phyloP scores from a whole-genome alignment of 805 yeast species.

The Cyberlindnera sargentensis region DNA sequence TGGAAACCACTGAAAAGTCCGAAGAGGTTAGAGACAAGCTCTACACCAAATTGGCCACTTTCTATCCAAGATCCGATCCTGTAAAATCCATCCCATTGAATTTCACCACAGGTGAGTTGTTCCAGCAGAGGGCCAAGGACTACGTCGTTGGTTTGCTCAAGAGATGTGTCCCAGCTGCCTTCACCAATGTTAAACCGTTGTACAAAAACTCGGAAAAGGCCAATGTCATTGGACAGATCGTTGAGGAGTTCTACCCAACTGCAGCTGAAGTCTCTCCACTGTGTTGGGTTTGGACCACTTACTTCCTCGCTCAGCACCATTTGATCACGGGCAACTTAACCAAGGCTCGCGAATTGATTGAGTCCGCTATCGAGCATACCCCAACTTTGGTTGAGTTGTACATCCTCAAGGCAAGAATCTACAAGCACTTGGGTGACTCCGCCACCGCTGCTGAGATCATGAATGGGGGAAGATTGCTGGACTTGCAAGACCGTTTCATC shows the following conservation, averaged over 20 bases:
- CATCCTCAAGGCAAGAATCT: conserved; percentile 71
- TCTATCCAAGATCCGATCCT: conserved; percentile 82
- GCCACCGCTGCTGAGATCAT: conserved; percentile 57
- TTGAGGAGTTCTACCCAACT: conserved; percentile 36
- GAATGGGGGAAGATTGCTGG: conserved; percentile 66
- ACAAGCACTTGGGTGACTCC: conserved; percentile 62
- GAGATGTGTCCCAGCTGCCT: conserved; percentile 86
- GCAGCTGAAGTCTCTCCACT: conserved; percentile 28
- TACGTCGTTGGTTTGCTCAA: conserved; percentile 59
- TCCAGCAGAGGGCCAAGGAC: conserved; percentile 37
- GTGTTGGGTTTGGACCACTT: conserved; percentile 56
- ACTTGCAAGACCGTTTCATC: conserved; percentile 85
- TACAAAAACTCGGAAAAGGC: conserved; percentile 39
- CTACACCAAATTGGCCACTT: conserved; percentile 55
- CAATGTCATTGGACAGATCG: conserved; percentile 44
- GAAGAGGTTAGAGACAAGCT: conserved; percentile 45
- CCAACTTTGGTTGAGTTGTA: conserved; percentile 83
- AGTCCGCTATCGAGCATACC: conserved; percentile 59
- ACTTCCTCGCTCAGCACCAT: conserved; percentile 74
- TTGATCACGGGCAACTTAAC: conserved; percentile 46
- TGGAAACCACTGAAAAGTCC: conserved; percentile 44
- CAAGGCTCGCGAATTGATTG: conserved; percentile 50
- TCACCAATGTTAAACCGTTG: conserved; percentile 77
- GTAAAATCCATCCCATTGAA: conserved; percentile 73
- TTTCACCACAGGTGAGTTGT: conserved; percentile 51